Conservation (phyloP, 2,329 filamentous ascomycete species). For the Pestalotiopsis sp. region DNA sequence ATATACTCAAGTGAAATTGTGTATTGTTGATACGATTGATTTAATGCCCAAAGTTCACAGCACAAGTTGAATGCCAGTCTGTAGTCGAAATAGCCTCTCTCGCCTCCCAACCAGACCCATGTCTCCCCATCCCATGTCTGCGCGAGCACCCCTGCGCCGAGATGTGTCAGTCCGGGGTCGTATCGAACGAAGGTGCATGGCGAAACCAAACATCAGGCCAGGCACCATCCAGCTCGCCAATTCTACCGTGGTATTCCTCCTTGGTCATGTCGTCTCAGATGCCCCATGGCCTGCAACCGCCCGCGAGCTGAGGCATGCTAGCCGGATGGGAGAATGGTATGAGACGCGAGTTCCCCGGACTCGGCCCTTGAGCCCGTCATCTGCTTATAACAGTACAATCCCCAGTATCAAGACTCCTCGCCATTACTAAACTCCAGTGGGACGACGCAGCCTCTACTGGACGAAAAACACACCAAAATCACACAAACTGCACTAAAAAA, state of each 20-base stretch:
- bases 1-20: neutral
- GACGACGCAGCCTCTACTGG: no score
- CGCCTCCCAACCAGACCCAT: neutral
- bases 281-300: constrained; percentile 1
- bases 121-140: neutral
- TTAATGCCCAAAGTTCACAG: neutral
- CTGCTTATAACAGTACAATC: neutral
- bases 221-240: neutral
- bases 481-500: neutral
- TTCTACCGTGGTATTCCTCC: neutral
- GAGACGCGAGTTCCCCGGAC: neutral
- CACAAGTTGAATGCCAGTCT: neutral
- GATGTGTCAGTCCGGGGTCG: constrained; percentile 4
- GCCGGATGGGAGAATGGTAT: neutral
- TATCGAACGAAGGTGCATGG: neutral
- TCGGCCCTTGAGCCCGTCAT: no score
- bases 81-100: neutral
- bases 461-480: no score
- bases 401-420: neutral
- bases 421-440: neutral
- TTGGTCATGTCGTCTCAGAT: neutral
- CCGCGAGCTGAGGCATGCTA: neutral
- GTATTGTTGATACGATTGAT: neutral
- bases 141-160: neutral
- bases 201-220: constrained; percentile 8